Conservation (phyloP, 2,329 filamentous ascomycete genomes). For the Helotiales sp. region DNA sequence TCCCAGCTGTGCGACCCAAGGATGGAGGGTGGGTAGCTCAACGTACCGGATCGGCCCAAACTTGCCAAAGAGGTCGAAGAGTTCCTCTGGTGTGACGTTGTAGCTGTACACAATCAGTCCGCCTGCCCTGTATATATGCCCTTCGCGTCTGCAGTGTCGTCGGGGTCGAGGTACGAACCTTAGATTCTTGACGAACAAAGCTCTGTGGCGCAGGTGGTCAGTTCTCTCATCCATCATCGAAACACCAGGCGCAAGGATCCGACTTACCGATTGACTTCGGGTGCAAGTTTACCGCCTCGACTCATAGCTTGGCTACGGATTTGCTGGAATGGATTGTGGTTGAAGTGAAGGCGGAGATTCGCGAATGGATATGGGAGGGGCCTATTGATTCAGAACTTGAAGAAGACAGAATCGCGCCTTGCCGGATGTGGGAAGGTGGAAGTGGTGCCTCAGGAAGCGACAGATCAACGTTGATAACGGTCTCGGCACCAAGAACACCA, state of each 20-base stretch:
- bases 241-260: constrained; percentile 1
- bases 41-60: constrained; percentile 91
- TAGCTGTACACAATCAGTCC: constrained; percentile 62
- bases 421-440: constrained; percentile 2
- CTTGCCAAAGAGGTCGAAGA: constrained; percentile 98
- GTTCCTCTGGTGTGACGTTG: constrained; percentile 96
- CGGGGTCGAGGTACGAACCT: constrained; percentile 58
- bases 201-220: constrained; percentile 56
- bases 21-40: constrained; percentile 4
- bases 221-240: constrained; percentile 11
- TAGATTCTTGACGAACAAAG: constrained; percentile 99
- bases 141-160: constrained; percentile 13
- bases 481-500: too few relatives aligned
- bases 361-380: constrained; percentile 14
- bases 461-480: neutral
- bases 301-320: constrained; percentile 73
- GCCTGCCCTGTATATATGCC: constrained; percentile 56
- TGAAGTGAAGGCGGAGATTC: constrained; percentile 4
- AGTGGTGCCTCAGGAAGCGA: neutral
- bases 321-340: constrained; percentile 18
- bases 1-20: constrained; percentile 1
- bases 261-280: constrained; percentile 95
- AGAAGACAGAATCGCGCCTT: constrained; percentile 4
- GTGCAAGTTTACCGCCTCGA: constrained; percentile 94
- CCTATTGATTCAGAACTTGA: constrained; percentile 16